phyloP scores from a whole-genome alignment of 225 moss, liverwort and hornwort genomes.

The Sphagnum contortum region DNA sequence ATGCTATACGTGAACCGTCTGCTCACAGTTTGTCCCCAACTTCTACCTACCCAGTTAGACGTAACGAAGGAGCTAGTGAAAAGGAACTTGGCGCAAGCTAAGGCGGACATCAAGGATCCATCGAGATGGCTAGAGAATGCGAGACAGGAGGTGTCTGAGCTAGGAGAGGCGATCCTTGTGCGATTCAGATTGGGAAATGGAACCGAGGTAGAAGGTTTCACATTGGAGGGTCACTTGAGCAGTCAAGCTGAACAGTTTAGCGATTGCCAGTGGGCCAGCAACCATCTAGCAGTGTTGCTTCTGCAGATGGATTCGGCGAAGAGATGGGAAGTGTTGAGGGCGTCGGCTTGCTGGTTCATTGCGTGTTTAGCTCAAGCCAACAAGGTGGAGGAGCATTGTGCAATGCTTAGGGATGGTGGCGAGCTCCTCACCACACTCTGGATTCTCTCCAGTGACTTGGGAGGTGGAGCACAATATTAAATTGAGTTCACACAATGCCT shows the following conservation, averaged over 20 bases:
- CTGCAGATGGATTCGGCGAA: slow-evolving; percentile 5
- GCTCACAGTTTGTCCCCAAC: too few relatives aligned
- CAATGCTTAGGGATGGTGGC: too few relatives aligned
- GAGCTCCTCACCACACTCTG: slow-evolving; percentile 4
- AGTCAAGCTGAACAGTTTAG: too few relatives aligned
- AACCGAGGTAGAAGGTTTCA: too few relatives aligned
- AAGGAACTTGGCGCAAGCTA: too few relatives aligned
- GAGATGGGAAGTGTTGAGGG: slow-evolving; percentile 4
- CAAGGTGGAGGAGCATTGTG: slow-evolving; percentile 4
- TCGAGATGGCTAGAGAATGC: too few relatives aligned
- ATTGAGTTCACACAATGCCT: too few relatives aligned
- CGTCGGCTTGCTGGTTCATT: slow-evolving; percentile 3
- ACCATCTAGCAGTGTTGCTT: slow-evolving; percentile 5
- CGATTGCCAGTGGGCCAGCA: too few relatives aligned
- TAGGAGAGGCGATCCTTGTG: too few relatives aligned
- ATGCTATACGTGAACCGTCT: slow-evolving; percentile 9
- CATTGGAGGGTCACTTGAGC: not conserved
- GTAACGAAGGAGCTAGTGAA: too few relatives aligned
- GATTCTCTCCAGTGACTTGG: slow-evolving; percentile 8
- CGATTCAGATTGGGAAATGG: too few relatives aligned
- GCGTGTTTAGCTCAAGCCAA: slow-evolving; percentile 1
- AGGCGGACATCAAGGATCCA: too few relatives aligned
- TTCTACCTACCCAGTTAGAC: slow-evolving; percentile 11
- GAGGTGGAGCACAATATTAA: slow-evolving; percentile 6
- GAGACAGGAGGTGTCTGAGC: not conserved